A percentile compares a stretch with the other conserved stretches of the same genome.
Conservation (phyloP, 768 basidiomycete genomes). For the Cytidiella melzeri region DNA sequence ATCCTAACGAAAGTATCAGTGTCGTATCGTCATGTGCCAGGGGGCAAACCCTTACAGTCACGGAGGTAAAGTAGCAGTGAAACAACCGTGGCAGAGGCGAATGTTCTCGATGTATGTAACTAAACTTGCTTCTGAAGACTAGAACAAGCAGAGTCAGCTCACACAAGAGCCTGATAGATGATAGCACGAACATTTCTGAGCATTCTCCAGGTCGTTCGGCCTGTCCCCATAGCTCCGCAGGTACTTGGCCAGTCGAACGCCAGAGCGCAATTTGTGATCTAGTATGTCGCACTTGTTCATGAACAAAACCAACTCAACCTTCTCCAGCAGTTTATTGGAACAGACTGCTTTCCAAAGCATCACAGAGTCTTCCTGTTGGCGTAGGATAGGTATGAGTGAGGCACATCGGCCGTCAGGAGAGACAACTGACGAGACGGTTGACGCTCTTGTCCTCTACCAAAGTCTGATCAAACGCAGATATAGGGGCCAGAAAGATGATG, state of each 20-base stretch:
- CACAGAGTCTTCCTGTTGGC: slow-evolving; percentile 64
- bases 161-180: not conserved
- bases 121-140: slow-evolving; percentile 20
- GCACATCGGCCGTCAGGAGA: not conserved
- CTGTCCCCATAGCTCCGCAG: slow-evolving; percentile 68
- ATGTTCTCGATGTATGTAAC: slow-evolving; percentile 70
- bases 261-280: slow-evolving; percentile 55
- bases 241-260: slow-evolving; percentile 58
- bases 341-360: slow-evolving; percentile 71
- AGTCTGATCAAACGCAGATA: slow-evolving; percentile 52
- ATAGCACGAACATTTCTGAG: slow-evolving; percentile 50
- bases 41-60: slow-evolving; percentile 43
- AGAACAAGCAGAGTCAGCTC: not conserved
- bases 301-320: slow-evolving; percentile 73
- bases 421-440: slow-evolving; percentile 42
- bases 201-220: slow-evolving; percentile 63
- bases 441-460: slow-evolving; percentile 46
- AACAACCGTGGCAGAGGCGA: slow-evolving; percentile 71
- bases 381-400: not conserved
- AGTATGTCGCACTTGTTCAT: slow-evolving; percentile 80
- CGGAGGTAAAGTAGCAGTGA: slow-evolving; percentile 72
- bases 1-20: slow-evolving; percentile 37
- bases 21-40: not conserved
- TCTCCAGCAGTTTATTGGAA: slow-evolving; percentile 61
- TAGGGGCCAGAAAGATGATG: slow-evolving; percentile 55